Evolutionary conservation across 2,329 filamentous ascomycete genomes (phyloP).

Genomic region (Trichoderma cornu-damae): DNA sequence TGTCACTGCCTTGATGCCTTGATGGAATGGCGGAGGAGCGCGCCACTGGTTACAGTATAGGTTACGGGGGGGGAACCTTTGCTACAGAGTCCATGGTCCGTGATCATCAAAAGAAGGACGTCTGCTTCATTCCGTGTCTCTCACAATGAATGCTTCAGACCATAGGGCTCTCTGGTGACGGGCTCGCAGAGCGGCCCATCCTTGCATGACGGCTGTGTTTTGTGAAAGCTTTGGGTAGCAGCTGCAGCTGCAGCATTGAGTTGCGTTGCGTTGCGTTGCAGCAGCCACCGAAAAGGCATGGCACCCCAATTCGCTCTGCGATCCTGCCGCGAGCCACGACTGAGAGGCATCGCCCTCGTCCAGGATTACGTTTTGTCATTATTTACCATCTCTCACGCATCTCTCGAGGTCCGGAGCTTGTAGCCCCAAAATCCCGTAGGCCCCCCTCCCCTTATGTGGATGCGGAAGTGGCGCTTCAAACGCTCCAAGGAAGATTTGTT

Average conservation of each 20-base stretch:
- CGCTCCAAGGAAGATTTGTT: neutral
- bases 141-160: slow-evolving; percentile 4
- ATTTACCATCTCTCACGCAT: neutral
- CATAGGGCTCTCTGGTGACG: slow-evolving; percentile 1
- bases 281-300: neutral
- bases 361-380: neutral
- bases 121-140: neutral
- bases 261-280: too few species aligned
- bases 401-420: neutral
- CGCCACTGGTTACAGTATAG: neutral
- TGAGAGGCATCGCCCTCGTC: neutral
- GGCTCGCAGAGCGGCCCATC: slow-evolving; percentile 5
- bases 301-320: neutral
- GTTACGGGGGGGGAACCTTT: too few species aligned
- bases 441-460: too few species aligned
- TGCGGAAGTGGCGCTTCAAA: slow-evolving; percentile 11
- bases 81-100: too few species aligned
- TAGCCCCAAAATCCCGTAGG: too few species aligned
- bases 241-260: neutral
- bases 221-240: neutral
- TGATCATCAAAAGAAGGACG: neutral
- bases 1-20: neutral
- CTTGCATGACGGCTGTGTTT: slow-evolving; percentile 6
- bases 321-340: neutral
- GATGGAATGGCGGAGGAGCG: neutral